Evolutionary conservation across 140 eudicot genomes (phyloP), one percentile per base, ranked within the genome.

Genomic region (Flaveria floridana): DNA sequence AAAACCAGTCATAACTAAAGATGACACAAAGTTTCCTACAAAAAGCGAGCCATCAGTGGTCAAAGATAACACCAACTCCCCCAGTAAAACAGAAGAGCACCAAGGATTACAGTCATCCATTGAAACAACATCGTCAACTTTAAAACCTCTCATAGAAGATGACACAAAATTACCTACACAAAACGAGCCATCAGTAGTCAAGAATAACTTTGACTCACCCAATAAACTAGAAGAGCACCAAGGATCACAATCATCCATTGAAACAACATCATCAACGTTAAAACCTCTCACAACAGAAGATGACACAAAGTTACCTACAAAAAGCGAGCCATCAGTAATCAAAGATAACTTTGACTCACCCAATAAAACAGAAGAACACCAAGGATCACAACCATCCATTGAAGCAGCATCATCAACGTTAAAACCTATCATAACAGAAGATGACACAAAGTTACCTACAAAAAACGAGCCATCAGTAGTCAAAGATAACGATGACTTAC

Each of bases 301-400:
- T 41, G 70, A 73, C 34, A 62, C 58, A 13, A 46, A 30, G 47
- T 63, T 30, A 69, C 72, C 82, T 20, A 47, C 41, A 5, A 75
- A 58, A 64, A 71, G 28, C 7, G 73, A 70, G 47, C 23, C 80
- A 28, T 61, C 68, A 3, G 67, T 69, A 7, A 73, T 47, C 44
- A 77, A 80, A 50, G 86, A 85, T 58, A 61, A 46, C 21, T 2
- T 34, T 9, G 47, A 42, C 48, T 61, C 74, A 25, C 65, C 76
- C 65, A 39, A 58, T 48, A 73, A 57, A 72, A 75, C 34, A 7
- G 76, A 82, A 72, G 83, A 47, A 48, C 59, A 0, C 55, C 21
- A 72, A 16, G 44, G 46, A 56, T 58, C 75, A 65, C 56, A 56
- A 25, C 53, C 75, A 1, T 21, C 72, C 48, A 46, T 19, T 55